A percentile compares a stretch with the other conserved stretches of the same genome.
These are phyloP conservation scores for Talaromyces proteolyticus DNA, from an alignment of 495 filamentous ascomycete species.

Conservation along the genomic window DNA sequence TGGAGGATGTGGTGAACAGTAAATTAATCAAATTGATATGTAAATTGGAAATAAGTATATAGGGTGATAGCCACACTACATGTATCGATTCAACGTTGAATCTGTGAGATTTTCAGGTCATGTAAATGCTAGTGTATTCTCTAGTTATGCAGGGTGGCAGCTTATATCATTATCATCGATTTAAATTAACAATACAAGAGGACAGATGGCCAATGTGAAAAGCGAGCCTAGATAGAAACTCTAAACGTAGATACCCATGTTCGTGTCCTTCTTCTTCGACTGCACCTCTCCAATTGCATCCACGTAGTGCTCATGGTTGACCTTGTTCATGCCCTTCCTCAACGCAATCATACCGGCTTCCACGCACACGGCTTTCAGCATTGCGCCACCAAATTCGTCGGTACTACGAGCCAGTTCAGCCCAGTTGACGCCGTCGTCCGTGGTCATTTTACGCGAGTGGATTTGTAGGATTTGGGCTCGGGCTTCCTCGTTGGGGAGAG, in stretches of 20 bases:
- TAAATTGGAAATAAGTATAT: too few species aligned
- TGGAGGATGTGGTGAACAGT: too few species aligned
- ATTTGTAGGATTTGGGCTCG: conserved; percentile 96
- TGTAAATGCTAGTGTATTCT: too few species aligned
- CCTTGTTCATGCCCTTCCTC: conserved; percentile 84
- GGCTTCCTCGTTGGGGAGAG: conserved; percentile 97
- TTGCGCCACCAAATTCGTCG: conserved; percentile 98
- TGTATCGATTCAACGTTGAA: too few species aligned
- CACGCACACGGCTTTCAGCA: conserved; percentile 97
- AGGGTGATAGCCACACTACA: too few species aligned
- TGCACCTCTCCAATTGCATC: conserved; percentile 97
- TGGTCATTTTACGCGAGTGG: conserved; percentile 97
- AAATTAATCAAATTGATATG: too few species aligned
- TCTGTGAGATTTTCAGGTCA: too few species aligned
- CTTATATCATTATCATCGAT: too few species aligned
- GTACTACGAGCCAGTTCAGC: conserved; percentile 89
- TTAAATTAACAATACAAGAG: too few species aligned
- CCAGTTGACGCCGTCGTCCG: conserved; percentile 94
- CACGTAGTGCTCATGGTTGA: conserved; percentile 97
- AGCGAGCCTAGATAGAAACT: conserved; percentile 4
- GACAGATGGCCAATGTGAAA: too few species aligned
- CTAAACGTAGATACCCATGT: conserved; percentile 50
- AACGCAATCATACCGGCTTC: conserved; percentile 99
- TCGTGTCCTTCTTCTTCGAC: conserved; percentile 93
- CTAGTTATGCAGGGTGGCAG: too few species aligned